Evolutionary conservation across 192 early-diverging fungal genomes (phyloP).

Genomic region (Diversispora epigaea): DNA sequence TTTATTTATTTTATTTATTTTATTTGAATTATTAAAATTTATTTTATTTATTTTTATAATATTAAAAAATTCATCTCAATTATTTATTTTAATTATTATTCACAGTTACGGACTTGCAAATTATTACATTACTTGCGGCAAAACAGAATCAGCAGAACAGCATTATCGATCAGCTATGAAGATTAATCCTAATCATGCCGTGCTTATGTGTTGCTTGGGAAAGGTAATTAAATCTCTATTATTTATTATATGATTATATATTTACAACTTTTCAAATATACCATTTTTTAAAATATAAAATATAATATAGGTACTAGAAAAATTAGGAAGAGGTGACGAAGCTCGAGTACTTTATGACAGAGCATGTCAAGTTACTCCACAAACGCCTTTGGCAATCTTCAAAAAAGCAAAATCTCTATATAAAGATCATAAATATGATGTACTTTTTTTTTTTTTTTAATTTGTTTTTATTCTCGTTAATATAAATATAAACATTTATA

Average conservation of each 20-base stretch:
- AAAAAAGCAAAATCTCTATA: constrained; percentile 66
- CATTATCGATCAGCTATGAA: constrained; percentile 70
- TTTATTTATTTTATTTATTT: too few relatives aligned
- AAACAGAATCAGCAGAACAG: constrained; percentile 68
- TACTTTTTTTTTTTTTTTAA: constrained; percentile 2
- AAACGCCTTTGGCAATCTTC: constrained; percentile 60
- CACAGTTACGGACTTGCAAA: constrained; percentile 76
- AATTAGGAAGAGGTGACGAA: constrained; percentile 46
- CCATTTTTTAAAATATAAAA: not conserved
- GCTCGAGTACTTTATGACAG: constrained; percentile 65
- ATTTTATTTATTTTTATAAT: not conserved
- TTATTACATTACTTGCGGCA: constrained; percentile 70
- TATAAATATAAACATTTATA: not conserved
- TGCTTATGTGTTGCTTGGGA: constrained; percentile 73
- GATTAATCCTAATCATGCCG: constrained; percentile 71
- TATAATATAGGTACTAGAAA: constrained; percentile 51
- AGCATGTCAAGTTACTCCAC: constrained; percentile 53
- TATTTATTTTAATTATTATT: not conserved
- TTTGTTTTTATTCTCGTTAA: not conserved
- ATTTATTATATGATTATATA: not conserved
- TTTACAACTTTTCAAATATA: not conserved
- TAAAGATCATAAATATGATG: constrained; percentile 5
- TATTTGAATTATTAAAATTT: not conserved
- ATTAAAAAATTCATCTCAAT: not conserved
- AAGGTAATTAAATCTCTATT: constrained; percentile 44